Percentiles rank a stretch among this genome's conserved stretches.
These are phyloP conservation scores for Lentinus polychrous DNA, from an alignment of 1,284 basidiomycete genomes.

Conservation along the genomic window DNA sequence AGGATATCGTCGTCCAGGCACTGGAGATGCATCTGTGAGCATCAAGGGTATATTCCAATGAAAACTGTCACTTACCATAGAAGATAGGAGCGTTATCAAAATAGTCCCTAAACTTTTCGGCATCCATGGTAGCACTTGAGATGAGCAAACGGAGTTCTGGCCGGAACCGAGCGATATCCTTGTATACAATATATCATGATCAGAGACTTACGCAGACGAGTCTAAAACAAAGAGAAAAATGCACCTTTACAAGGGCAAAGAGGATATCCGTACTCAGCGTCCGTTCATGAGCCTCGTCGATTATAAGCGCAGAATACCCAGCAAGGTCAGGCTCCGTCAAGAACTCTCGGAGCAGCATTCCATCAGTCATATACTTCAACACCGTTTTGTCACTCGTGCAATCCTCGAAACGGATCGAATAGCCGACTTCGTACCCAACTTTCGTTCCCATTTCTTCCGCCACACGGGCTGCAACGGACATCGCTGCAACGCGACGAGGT, in stretches of 20 bases:
- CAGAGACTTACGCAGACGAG: conserved; percentile 17
- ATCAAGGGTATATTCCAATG: background rate
- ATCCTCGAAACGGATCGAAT: conserved; percentile 98
- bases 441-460: conserved; percentile 98
- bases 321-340: conserved; percentile 93
- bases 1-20: conserved; percentile 95
- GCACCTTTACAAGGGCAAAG: conserved; percentile 93
- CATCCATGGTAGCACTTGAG: conserved; percentile 95
- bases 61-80: conserved; percentile 52
- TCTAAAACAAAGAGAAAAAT: conserved; percentile 26
- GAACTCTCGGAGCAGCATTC: conserved; percentile 95
- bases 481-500: conserved; percentile 96
- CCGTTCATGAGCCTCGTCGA: conserved; percentile 95
- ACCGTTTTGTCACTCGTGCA: conserved; percentile 98
- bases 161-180: conserved; percentile 96
- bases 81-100: conserved; percentile 94
- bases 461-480: conserved; percentile 98
- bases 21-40: conserved; percentile 31
- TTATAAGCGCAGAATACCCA: conserved; percentile 88
- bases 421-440: conserved; percentile 96
- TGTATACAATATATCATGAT: conserved; percentile 12
- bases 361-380: conserved; percentile 98
- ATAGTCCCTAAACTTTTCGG: conserved; percentile 93
- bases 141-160: conserved; percentile 89
- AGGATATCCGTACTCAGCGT: conserved; percentile 96